Conservation (phyloP, 2,329 filamentous ascomycete species). For the Lasiodiplodia gonubiensis region DNA sequence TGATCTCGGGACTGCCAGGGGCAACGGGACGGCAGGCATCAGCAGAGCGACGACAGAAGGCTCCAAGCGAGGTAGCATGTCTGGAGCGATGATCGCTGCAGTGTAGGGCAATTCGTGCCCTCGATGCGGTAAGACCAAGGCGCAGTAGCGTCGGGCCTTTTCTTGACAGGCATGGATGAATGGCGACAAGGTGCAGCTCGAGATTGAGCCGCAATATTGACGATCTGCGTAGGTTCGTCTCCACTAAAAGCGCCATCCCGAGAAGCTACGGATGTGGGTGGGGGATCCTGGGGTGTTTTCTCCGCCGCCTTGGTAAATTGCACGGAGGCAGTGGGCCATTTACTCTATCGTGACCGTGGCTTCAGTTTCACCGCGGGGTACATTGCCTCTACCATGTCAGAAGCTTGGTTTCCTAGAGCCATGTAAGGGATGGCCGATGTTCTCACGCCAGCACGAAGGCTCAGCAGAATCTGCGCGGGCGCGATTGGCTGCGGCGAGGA, state of each 20-base stretch:
- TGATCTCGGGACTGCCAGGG: constrained; percentile 22
- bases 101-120: background rate
- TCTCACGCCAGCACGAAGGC: constrained; percentile 19
- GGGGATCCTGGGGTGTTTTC: constrained; percentile 5
- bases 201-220: constrained; percentile 26
- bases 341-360: constrained; percentile 12
- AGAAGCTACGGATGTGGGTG: constrained; percentile 6
- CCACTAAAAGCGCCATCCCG: constrained; percentile 14
- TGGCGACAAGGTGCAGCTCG: background rate
- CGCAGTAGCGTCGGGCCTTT: constrained; percentile 20
- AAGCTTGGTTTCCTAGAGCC: constrained; percentile 1
- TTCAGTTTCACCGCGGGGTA: constrained; percentile 14
- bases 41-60: background rate
- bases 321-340: background rate
- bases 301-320: background rate
- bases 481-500: background rate
- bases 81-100: constrained; percentile 8
- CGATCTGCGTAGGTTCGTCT: constrained; percentile 17
- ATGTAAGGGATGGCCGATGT: background rate
- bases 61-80: constrained; percentile 2
- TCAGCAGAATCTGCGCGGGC: constrained; percentile 3
- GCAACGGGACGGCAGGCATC: constrained; percentile 6
- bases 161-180: constrained; percentile 4
- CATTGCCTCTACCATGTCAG: constrained; percentile 17
- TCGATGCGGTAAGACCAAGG: constrained; percentile 2